Evolutionary conservation across 2,329 filamentous ascomycete genomes (phyloP).

Genomic region (Trichophyton simii): DNA sequence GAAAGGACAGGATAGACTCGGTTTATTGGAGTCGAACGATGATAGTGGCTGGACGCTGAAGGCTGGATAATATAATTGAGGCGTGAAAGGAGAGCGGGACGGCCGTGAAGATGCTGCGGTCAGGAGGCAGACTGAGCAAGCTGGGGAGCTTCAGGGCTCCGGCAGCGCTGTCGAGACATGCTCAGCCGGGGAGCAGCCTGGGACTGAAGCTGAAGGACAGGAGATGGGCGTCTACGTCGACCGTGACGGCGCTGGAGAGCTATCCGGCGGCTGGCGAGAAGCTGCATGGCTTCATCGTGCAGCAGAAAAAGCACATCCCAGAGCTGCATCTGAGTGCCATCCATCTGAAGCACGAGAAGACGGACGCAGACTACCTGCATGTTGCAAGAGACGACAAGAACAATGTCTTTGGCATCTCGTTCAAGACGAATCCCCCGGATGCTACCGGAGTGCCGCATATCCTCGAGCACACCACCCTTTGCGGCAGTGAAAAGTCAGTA

Average conservation of each 20-base stretch:
- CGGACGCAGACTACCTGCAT: constrained; percentile 89
- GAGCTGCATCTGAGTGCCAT: constrained; percentile 87
- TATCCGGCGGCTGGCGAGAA: constrained; percentile 71
- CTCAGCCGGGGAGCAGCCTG: not conserved
- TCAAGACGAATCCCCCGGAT: constrained; percentile 97
- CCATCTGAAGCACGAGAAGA: constrained; percentile 86
- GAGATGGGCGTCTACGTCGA: constrained; percentile 39
- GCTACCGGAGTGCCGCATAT: constrained; percentile 95
- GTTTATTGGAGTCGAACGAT: not conserved
- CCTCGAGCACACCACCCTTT: constrained; percentile 91
- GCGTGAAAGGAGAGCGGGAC: not conserved
- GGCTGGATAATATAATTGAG: not conserved
- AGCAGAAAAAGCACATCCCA: constrained; percentile 80
- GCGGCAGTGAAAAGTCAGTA: constrained; percentile 76
- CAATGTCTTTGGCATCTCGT: constrained; percentile 98
- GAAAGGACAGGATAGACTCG: not conserved
- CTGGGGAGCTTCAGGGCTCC: not conserved
- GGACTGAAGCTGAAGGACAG: not conserved
- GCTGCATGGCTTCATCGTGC: constrained; percentile 84
- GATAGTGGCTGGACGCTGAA: not conserved
- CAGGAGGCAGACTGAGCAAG: not conserved
- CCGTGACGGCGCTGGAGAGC: constrained; percentile 62
- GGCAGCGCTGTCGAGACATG: not conserved
- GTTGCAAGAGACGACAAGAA: constrained; percentile 91
- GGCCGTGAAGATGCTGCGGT: not conserved